Base-by-base conservation (phyloP, 108 stramenopile species). In the Pseudonitzschia pungens region DNA sequence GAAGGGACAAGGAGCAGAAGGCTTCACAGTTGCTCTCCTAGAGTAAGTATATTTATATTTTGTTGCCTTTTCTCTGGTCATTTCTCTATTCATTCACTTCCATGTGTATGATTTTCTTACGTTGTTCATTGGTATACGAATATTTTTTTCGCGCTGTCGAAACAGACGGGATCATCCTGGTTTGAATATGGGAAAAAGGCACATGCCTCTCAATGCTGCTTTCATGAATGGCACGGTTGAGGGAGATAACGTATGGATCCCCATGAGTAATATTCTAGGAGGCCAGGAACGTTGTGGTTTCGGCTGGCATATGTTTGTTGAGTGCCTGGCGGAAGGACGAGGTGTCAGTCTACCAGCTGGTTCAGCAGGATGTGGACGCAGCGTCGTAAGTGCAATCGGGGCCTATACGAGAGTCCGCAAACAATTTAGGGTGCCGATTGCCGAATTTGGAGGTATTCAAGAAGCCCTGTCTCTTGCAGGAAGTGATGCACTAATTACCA, bases 161-260 rank as follows among this genome's bases (percentile, higher is more conserved):
- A 33, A 21, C 51, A 89, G 90, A 69, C 91, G 96, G 65, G 92
- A 90, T 53, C 97, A 97, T 68, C 81, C 83, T 16, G 96, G 96
- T 24, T 85, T 99, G 42, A 76, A 87, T 40, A 96, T 99, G 89
- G 98, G 98, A 65, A 87, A 87, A 21, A 84, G 98, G 50, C 98
- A 99, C 83, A 88, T 88, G 58, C 96, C 96, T 26, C 82, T 97
- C 60, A 88, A 83, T 69, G 91, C 94, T 36, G 92, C 94, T 32
- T 99, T 99, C 78, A 99, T 99, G 98, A 99, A 99, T 81, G 98
- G 97, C 22, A 97, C 98, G 14, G 98, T 99, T n/a, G 92, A 96
- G 70, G 98, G 98, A 45, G 96, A 98, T 80, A 86, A 99, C 70
- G 96, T 99, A 24, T 99, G 96, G 92, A 97, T 99, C 65, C 97